Evolutionary conservation across 2,329 filamentous ascomycete species (phyloP).

Genomic region (Venturia effusa): DNA sequence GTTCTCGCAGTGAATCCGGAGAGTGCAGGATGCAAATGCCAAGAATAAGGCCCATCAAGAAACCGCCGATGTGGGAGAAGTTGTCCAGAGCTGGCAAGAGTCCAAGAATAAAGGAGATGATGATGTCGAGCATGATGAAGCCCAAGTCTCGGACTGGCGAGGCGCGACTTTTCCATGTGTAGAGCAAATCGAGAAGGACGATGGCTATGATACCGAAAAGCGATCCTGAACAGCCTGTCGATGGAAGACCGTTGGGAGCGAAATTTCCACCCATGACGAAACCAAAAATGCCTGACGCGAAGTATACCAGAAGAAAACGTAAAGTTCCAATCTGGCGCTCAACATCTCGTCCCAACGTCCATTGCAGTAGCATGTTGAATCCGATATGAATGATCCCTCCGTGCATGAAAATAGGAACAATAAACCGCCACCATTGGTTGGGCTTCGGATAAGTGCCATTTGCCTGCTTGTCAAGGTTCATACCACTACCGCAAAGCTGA

Average conservation of each 20-base stretch:
- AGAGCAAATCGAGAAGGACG: slow-evolving; percentile 77
- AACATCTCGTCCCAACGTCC: slow-evolving; percentile 86
- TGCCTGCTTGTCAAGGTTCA: slow-evolving; percentile 36
- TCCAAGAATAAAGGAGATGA: slow-evolving; percentile 85
- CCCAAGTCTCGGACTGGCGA: slow-evolving; percentile 74
- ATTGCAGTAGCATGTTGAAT: slow-evolving; percentile 87
- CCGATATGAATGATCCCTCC: slow-evolving; percentile 88
- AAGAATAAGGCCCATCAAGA: slow-evolving; percentile 79
- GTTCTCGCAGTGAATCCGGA: slow-evolving; percentile 65
- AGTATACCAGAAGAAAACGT: slow-evolving; percentile 81
- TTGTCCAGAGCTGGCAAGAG: slow-evolving; percentile 90
- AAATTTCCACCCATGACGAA: slow-evolving; percentile 94
- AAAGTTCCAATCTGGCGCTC: slow-evolving; percentile 80
- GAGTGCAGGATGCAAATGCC: slow-evolving; percentile 84
- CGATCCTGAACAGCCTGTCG: slow-evolving; percentile 75
- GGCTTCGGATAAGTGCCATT: slow-evolving; percentile 54
- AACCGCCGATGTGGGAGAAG: slow-evolving; percentile 93
- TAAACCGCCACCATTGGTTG: slow-evolving; percentile 96
- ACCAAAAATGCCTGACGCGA: slow-evolving; percentile 86
- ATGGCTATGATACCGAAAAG: slow-evolving; percentile 89
- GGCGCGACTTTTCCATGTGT: slow-evolving; percentile 75
- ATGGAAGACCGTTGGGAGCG: slow-evolving; percentile 68
- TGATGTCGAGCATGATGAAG: slow-evolving; percentile 75
- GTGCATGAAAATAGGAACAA: slow-evolving; percentile 89
- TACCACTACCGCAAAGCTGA: slow-evolving; percentile 73